Evolutionary conservation across 2,329 filamentous ascomycete species (phyloP), one percentile per base, ranked within the genome.

Genomic region (Aspergillus fructus): DNA sequence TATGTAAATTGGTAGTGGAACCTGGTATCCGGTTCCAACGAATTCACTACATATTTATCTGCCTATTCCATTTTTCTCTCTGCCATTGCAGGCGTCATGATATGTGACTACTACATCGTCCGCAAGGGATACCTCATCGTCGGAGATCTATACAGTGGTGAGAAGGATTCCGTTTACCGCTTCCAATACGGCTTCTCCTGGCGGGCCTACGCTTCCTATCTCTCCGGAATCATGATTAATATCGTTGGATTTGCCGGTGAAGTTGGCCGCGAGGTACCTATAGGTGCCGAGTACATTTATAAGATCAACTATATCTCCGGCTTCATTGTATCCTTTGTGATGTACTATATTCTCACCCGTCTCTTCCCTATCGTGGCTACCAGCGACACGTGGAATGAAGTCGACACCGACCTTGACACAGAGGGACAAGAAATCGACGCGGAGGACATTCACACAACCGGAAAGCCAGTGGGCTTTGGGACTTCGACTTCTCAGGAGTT

Each of bases 41-140:
- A 88, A 74, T 96, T 96, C 78, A 94, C 90, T 0, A 96, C 90
- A 3, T 96, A 96, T 70, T 85, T 97, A 1, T 94, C 90, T 1
- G 89, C 93, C 1, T 96, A 96, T 78, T 92, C 89, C 3, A 91
- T 97, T 56, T 97, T 97, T 76, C 83, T 97, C n/a, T 93, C 89
- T 58, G 91, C 89, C 43, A 96, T 97, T 61, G 92, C 91, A 0
- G 93, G 93, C n/a, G 91, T 96, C 62, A 94, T 96, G 78, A 80
- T 92, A 59, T 84, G 82, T 64, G 93, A 97, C 74, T 97, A 97
- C 79, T 97, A 96, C 74, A 61, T 89, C 55, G 90, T 96, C 5
- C 89, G 93, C 57, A 87, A 83, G 58, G 93, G 93, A 5, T 96
- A 92, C 71, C 80, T 94, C 2, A 85, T 92, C 63, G 80, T 93